Conservation (phyloP, 2,329 filamentous ascomycete species). For the Verruconis gallopava region DNA sequence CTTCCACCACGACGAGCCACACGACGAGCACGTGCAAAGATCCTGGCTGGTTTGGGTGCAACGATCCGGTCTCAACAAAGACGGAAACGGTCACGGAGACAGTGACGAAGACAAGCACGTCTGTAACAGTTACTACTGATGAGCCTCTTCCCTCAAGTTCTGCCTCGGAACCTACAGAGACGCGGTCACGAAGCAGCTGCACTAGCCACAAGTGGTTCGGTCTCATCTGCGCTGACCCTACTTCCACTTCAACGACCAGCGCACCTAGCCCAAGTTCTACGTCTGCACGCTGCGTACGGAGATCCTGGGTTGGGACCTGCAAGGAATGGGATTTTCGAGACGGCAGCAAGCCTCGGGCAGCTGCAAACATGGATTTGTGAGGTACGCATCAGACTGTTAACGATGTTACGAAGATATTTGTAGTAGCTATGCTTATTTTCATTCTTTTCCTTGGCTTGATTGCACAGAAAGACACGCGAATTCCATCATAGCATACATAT, state of each 20-base stretch:
- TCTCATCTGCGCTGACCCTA: constrained; percentile 9
- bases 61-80: constrained; percentile 6
- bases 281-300: constrained; percentile 6
- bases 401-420: no score
- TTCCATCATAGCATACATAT: no score
- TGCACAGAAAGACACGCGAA: no score
- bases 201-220: constrained; percentile 9
- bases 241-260: constrained; percentile 3
- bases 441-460: no score
- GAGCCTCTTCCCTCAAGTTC: not conserved
- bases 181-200: not conserved
- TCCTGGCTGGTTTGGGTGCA: constrained; percentile 33
- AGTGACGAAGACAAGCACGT: constrained; percentile 22
- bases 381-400: no score
- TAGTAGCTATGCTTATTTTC: no score
- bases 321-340: constrained; percentile 3
- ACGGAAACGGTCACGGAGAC: constrained; percentile 15
- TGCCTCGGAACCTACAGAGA: not conserved
- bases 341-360: no score
- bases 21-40: constrained; percentile 26
- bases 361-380: constrained; percentile 5
- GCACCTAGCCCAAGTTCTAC: not conserved
- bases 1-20: constrained; percentile 14
- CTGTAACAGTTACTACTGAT: constrained; percentile 16
- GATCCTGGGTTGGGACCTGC: constrained; percentile 11